These are phyloP conservation scores for Apiospora marii DNA, from an alignment of 2,329 filamentous ascomycete genomes.

Conservation along the genomic window DNA sequence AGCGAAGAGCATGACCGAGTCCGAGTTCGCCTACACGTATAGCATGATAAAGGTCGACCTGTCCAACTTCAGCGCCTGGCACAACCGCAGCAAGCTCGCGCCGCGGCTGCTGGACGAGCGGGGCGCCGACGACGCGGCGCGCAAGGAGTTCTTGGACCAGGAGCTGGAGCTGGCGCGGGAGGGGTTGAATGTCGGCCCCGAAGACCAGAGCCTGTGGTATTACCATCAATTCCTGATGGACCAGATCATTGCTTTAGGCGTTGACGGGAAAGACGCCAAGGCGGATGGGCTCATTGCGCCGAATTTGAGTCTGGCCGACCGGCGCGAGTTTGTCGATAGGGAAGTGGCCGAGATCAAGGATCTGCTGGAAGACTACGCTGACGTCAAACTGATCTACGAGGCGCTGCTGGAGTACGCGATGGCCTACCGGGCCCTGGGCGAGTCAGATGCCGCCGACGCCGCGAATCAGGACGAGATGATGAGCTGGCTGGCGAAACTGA, in stretches of 20 bases:
- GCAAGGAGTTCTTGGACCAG: slow-evolving; percentile 75
- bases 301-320: slow-evolving; percentile 66
- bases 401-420: slow-evolving; percentile 79
- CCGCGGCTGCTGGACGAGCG: slow-evolving; percentile 77
- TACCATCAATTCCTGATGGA: slow-evolving; percentile 91
- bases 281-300: slow-evolving; percentile 66
- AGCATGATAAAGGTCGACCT: slow-evolving; percentile 86
- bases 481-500: slow-evolving; percentile 70
- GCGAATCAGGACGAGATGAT: slow-evolving; percentile 50
- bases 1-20: slow-evolving; percentile 71
- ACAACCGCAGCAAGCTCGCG: slow-evolving; percentile 86
- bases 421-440: slow-evolving; percentile 61
- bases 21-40: slow-evolving; percentile 89
- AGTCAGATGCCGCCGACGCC: slow-evolving; percentile 43
- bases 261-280: slow-evolving; percentile 31
- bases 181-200: slow-evolving; percentile 86
- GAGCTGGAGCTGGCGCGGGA: slow-evolving; percentile 80
- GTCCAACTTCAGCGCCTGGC: slow-evolving; percentile 98
- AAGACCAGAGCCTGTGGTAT: slow-evolving; percentile 96
- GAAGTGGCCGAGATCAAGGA: slow-evolving; percentile 80
- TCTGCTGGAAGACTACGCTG: slow-evolving; percentile 64
- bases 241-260: slow-evolving; percentile 59
- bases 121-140: slow-evolving; percentile 65
- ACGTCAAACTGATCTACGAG: slow-evolving; percentile 83
- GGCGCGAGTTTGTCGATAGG: slow-evolving; percentile 68